Evolutionary conservation across 495 filamentous ascomycete species (phyloP).

Genomic region (Xylaria acuta): DNA sequence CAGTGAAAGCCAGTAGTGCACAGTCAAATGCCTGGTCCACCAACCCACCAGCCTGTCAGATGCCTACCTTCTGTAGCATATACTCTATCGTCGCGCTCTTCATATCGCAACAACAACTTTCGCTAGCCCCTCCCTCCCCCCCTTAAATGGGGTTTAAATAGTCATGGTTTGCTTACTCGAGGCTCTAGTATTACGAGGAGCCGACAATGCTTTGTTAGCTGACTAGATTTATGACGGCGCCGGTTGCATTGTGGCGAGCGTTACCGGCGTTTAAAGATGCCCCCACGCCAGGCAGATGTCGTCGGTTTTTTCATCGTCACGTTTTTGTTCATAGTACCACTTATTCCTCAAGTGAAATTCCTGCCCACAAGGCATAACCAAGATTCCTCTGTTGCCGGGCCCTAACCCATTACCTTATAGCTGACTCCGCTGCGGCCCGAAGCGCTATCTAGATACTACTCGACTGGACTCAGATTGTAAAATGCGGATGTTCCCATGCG

Average conservation of each 20-base stretch:
- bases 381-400: background rate
- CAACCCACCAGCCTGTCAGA: background rate
- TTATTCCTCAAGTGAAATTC: background rate
- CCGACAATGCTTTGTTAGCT: background rate
- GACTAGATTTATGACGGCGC: background rate
- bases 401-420: too few relatives aligned
- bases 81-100: background rate
- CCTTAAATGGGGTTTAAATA: background rate
- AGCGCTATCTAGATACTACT: background rate
- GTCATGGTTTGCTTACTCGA: background rate
- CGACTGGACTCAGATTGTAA: too few relatives aligned
- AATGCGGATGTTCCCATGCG: background rate
- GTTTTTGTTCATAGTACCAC: background rate
- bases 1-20: background rate
- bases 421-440: background rate
- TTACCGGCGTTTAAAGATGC: background rate
- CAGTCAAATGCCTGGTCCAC: background rate
- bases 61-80: background rate
- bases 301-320: background rate
- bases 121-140: background rate
- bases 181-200: background rate
- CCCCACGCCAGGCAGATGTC: background rate
- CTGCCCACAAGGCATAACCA: background rate
- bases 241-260: background rate
- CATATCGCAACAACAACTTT: background rate